Percentiles rank a stretch among this genome's conserved stretches.
phyloP scores from a whole-genome alignment of 1,284 basidiomycete species.

The Mycena sp. region DNA sequence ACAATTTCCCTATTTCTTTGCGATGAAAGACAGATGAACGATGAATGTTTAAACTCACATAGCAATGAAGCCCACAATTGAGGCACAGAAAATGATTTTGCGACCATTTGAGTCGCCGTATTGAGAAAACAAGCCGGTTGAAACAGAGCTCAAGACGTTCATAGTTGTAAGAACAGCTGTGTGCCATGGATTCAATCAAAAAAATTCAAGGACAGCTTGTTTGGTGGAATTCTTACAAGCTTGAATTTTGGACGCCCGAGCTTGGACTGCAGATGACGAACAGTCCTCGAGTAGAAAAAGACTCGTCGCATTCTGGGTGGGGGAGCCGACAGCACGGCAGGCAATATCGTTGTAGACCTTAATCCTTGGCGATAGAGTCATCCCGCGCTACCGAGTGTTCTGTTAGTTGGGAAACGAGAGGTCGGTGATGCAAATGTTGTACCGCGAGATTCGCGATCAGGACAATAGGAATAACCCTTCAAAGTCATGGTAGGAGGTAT shows the following conservation, averaged over 20 bases:
- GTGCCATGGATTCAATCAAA: neutral
- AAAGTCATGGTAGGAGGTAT: neutral
- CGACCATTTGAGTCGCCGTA: constrained; percentile 22
- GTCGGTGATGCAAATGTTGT: no score
- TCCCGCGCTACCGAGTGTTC: no score
- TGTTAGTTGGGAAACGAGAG: no score
- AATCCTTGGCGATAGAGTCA: constrained; percentile 23
- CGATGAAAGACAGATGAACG: neutral
- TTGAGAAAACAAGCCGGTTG: constrained; percentile 25
- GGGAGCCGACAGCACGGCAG: constrained; percentile 22
- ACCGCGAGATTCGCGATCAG: constrained; percentile 20
- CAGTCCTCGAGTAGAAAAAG: constrained; percentile 4
- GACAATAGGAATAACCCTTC: constrained; percentile 26
- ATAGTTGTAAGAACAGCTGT: constrained; percentile 23
- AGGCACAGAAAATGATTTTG: constrained; percentile 23
- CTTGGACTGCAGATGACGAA: constrained; percentile 13
- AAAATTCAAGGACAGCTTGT: neutral
- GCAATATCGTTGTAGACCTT: constrained; percentile 27
- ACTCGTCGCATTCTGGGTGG: neutral
- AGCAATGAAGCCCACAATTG: constrained; percentile 21
- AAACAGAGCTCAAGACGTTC: constrained; percentile 22
- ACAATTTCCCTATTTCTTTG: constrained; percentile 15
- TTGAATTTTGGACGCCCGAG: constrained; percentile 27
- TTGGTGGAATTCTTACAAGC: constrained; percentile 17
- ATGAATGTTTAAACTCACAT: constrained; percentile 1